These are phyloP conservation scores for Leucocoprinus leucothites DNA, from an alignment of 768 basidiomycete species.

Conservation along the genomic window DNA sequence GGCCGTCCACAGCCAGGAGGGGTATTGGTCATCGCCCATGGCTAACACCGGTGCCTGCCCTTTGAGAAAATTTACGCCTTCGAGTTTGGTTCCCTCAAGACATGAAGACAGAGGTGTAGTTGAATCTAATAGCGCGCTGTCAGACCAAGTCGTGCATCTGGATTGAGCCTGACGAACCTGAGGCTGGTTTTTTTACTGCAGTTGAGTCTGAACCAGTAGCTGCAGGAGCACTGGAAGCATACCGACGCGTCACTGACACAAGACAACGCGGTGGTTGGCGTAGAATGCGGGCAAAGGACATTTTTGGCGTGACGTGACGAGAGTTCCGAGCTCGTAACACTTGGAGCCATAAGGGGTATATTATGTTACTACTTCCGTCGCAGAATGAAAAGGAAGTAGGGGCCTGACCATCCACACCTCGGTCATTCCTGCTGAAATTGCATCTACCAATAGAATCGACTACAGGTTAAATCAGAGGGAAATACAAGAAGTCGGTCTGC, in stretches of 20 bases:
- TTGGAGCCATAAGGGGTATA: no score
- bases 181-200: background rate
- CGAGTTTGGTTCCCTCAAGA: constrained; percentile 66
- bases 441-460: no score
- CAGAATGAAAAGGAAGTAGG: no score
- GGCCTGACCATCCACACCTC: no score
- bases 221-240: background rate
- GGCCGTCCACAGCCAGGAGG: constrained; percentile 85
- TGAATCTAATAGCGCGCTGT: background rate
- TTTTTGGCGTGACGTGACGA: constrained; percentile 16
- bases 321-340: background rate
- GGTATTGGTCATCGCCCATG: constrained; percentile 79
- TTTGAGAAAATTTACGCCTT: constrained; percentile 82
- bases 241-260: background rate
- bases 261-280: constrained; percentile 17
- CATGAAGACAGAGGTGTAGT: constrained; percentile 57
- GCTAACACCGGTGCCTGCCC: constrained; percentile 76
- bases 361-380: no score
- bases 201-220: background rate
- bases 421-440: no score
- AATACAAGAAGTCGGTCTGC: no score
- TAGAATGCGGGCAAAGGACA: constrained; percentile 24
- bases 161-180: background rate
- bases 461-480: no score
- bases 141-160: no score